Evolutionary conservation across 495 filamentous ascomycete species (phyloP).

Genomic region (Friedmanniomyces endolithicus): DNA sequence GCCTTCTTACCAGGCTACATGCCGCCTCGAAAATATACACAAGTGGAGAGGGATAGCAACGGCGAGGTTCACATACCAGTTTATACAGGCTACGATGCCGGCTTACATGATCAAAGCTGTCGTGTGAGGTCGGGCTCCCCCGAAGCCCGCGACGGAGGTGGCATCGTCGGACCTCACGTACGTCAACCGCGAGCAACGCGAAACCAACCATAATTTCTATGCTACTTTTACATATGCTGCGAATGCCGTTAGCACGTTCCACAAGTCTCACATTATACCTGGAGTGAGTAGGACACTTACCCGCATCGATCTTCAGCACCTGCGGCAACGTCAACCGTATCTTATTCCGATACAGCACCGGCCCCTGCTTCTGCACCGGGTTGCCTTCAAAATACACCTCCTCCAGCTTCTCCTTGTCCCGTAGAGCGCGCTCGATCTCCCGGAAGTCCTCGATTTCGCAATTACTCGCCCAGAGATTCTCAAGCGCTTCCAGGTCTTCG

Average conservation of each 20-base stretch:
- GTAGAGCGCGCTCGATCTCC: constrained; percentile 71
- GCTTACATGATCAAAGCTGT: too few species aligned
- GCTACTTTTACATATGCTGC: not conserved
- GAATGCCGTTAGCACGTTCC: not conserved
- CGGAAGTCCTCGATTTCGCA: constrained; percentile 66
- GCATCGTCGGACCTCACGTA: too few species aligned
- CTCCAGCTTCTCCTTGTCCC: constrained; percentile 61
- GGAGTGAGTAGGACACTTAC: constrained; percentile 44
- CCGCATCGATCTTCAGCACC: constrained; percentile 88
- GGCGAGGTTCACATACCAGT: too few species aligned
- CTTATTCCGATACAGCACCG: constrained; percentile 84
- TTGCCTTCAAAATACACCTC: constrained; percentile 98
- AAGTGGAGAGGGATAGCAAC: too few species aligned
- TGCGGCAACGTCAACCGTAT: constrained; percentile 75
- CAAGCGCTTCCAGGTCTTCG: constrained; percentile 53
- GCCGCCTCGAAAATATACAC: too few species aligned
- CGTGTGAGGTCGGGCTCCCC: too few species aligned
- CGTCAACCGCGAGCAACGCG: too few species aligned
- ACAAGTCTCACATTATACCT: not conserved
- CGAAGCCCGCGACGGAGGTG: too few species aligned
- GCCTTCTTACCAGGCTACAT: too few species aligned
- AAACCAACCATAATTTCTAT: not conserved
- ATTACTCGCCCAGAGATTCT: constrained; percentile 92
- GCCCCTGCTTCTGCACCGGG: constrained; percentile 63
- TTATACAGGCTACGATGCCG: too few species aligned